phyloP scores from a whole-genome alignment of 2,329 filamentous ascomycete genomes.

The Botrytis aclada region DNA sequence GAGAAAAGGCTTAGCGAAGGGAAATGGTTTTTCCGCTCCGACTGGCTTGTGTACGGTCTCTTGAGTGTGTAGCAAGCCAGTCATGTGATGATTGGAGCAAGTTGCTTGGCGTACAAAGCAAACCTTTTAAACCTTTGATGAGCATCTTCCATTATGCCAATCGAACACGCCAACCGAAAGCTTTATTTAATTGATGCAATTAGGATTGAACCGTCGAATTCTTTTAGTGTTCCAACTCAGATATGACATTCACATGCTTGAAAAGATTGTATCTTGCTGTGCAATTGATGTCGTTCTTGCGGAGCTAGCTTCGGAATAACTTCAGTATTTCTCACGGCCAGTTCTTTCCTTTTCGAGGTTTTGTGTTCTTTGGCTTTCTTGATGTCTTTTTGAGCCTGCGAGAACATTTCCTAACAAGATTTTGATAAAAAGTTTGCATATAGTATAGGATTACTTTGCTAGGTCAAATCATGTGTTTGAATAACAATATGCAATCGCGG shows the following conservation, averaged over 20 bases:
- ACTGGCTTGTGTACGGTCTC: neutral
- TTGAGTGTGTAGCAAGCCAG: neutral
- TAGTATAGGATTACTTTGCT: neutral
- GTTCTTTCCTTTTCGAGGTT: neutral
- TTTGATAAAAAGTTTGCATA: fast-evolving
- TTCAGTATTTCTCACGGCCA: neutral
- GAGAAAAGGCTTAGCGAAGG: neutral
- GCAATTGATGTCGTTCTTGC: neutral
- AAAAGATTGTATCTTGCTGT: neutral
- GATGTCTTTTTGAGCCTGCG: neutral
- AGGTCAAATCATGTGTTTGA: neutral
- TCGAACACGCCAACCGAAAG: neutral
- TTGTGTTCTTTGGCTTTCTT: neutral
- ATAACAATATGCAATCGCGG: neutral
- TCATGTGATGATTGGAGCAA: neutral
- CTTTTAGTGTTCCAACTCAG: neutral
- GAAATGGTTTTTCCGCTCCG: neutral
- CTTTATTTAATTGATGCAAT: neutral
- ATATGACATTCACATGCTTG: neutral
- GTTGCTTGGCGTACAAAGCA: neutral
- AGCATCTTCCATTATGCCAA: neutral
- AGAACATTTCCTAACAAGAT: neutral
- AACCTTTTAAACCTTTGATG: neutral
- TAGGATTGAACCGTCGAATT: neutral
- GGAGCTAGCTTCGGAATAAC: neutral